Base-by-base conservation (phyloP, 192 early-diverging fungal species). In the Coemansia guatemalensis region DNA sequence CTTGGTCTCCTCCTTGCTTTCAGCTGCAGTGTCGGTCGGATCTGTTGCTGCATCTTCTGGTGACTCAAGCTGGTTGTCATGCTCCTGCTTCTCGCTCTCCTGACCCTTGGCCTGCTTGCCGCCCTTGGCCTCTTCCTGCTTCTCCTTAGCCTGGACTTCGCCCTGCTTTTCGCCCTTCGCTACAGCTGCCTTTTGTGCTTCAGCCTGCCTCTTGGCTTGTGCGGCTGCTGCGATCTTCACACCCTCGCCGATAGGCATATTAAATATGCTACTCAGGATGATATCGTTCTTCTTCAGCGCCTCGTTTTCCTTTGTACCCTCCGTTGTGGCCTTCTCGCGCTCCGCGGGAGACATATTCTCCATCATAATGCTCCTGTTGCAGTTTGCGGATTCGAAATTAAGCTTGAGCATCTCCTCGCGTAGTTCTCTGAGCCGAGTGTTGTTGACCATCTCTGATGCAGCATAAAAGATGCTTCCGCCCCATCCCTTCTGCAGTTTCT, bases 401-500 rank as follows among this genome's bases (percentile, higher is more conserved):
- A 74, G 62, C 58, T 64, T 67, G 32, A 63, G 33, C 82, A 79
- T 83, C 57, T 83, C 78, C 68, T 72, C 74, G 8, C 68, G 50
- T 48, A 82, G 54, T 63, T 82, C 81, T 17, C 81, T 58, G 44
- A 88, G 77, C 51, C 68, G 84, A 55, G 89, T 82, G 53, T 86
- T 84, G 53, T 89, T 86, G 49, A 92, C 84, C 71, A 93, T 83
- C 69, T 92, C 86, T 12, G 86, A 85, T 0, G 93, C 94, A 29
- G 89, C 88, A 20, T 87, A 87, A 64, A 97, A 89, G 58, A 97
- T 93, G 8, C 80, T 87, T 44, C 88, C 82, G 18, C 93, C 89
- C 95, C 95, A 97, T 6, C 90, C 88, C 18, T 85, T 64, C 48
- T 84, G 75, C 65, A 88, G 88, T 8, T 88, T 83, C 50, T 97